Evolutionary conservation across 805 yeast species (phyloP).

Genomic region (Metschnikowia sp.): DNA sequence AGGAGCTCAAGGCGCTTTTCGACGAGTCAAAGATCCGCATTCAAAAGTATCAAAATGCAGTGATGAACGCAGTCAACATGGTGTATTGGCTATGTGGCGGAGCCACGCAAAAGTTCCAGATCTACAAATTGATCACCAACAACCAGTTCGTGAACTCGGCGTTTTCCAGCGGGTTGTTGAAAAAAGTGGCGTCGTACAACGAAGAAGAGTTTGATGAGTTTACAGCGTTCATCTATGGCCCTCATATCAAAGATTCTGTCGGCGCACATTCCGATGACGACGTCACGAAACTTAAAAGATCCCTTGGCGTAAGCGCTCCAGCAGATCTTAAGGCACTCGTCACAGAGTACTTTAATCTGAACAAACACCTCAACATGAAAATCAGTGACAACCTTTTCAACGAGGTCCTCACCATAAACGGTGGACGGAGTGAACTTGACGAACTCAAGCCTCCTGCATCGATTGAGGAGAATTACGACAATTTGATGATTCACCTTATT

Average conservation of each 20-base stretch:
- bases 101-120: conserved; percentile 26
- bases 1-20: conserved; percentile 14
- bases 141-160: conserved; percentile 27
- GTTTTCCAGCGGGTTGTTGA: conserved; percentile 22
- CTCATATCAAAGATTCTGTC: conserved; percentile 5
- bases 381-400: conserved; percentile 28
- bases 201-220: conserved; percentile 5
- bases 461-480: conserved; percentile 37
- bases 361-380: conserved; percentile 17
- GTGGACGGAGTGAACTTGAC: conserved; percentile 21
- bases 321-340: conserved; percentile 10
- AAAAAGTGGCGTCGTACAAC: conserved; percentile 6
- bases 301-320: not conserved
- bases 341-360: conserved; percentile 17
- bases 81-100: conserved; percentile 19
- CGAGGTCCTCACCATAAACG: conserved; percentile 31
- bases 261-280: conserved; percentile 10
- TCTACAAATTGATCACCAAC: conserved; percentile 30
- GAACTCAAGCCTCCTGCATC: conserved; percentile 11
- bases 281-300: conserved; percentile 2
- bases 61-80: conserved; percentile 26
- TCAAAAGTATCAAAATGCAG: conserved; percentile 22
- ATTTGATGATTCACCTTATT: conserved; percentile 35
- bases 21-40: conserved; percentile 19
- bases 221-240: conserved; percentile 9